Evolutionary conservation across 352 stramenopile species (phyloP), one percentile per base, ranked within the genome.

Genomic region (Elongisporangium anandrum): DNA sequence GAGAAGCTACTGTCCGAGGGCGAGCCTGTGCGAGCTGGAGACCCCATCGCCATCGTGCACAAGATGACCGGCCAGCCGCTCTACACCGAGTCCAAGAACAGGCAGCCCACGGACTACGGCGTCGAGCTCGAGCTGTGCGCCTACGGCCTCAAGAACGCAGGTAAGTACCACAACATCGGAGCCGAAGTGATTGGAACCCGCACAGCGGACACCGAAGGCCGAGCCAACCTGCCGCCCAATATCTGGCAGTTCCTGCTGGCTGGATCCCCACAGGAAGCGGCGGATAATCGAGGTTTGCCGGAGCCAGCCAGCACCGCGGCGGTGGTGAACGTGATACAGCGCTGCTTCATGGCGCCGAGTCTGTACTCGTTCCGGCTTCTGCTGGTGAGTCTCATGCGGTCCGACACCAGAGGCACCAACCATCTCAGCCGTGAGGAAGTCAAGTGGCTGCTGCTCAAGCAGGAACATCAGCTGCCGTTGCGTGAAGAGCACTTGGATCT

Each of bases 61-160:
- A 93, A 95, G 68, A 95, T 95, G 86, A 93, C 86, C 0, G 82
- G 84, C 20, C 73, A 90, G 50, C 71, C 83, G 12, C 63, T 95
- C 6, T 75, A 68, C 15, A 63, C 70, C 1, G 71, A 90, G 22
- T 59, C 64, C 38, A 81, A 73, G 58, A 83, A 65, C 68, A 87
- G 81, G 22, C 75, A 90, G 55, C 79, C 81, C 17, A 94, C 84
- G 0, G 81, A 95, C 52, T 95, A 92, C 61, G 86, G 86, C 16
- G 59, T 85, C 20, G 86, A 95, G 73, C 71, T 88, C n/a, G 86
- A 95, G 60, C 68, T 89, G 13, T 88, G 73, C 52, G 71, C 65
- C 16, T 54, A 80, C 19, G 70, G 60, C 0, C 68, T 67, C 3
- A 80, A 85, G 66, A 68, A 56, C 7, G 56, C 79, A 5, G 84